Base-by-base conservation (phyloP, 179 eudicot genomes). In the Silene coronaria region DNA sequence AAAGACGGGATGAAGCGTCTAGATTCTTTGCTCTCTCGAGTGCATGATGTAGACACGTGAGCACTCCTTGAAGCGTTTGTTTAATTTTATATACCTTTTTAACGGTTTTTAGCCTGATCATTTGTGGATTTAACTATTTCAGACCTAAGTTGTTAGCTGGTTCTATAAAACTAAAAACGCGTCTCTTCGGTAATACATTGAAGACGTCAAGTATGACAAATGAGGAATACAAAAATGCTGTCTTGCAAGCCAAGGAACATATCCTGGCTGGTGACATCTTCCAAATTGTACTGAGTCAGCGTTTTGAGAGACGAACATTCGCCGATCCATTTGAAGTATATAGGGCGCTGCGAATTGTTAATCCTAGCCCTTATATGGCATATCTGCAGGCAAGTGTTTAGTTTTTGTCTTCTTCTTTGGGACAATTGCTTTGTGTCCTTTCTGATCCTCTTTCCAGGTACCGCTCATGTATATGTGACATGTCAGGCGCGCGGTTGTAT, bases 291-390 rank as follows among this genome's bases (percentile, higher is more conserved):
- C 82, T 94, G 62, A 91, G 97, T 78, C 98, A 94, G 70, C 96
- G 98, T 36, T 94, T 94, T 85, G 98, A 94, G 83, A 85, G 91
- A 59, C 82, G 92, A 51, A 94, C 98, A 45, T 94, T 94, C 85
- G 98, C 98, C 6, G 98, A 94, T 78, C 98, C 98, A 45, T 94
- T 94, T 83, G 98, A 94, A 89, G 90, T 94, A 32, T 94, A 94
- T 77, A 87, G 98, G 83, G 97, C 98, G 62, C 83, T 94, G 71
- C 86, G 98, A 86, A 88, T 94, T 73, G 98, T 94, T 67, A 94
- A 94, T 79, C 98, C 98, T 68, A 94, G 98, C 76, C 98, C 98
- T 14, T 94, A 91, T 78, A 94, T 94, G 98, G 91, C 90, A 22
- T 94, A 94, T 73, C 87, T 94, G 67, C 97, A 91, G 86, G 93